These are phyloP conservation scores for Cenococcum geophilum DNA, from an alignment of 495 filamentous ascomycete genomes.

Conservation along the genomic window DNA sequence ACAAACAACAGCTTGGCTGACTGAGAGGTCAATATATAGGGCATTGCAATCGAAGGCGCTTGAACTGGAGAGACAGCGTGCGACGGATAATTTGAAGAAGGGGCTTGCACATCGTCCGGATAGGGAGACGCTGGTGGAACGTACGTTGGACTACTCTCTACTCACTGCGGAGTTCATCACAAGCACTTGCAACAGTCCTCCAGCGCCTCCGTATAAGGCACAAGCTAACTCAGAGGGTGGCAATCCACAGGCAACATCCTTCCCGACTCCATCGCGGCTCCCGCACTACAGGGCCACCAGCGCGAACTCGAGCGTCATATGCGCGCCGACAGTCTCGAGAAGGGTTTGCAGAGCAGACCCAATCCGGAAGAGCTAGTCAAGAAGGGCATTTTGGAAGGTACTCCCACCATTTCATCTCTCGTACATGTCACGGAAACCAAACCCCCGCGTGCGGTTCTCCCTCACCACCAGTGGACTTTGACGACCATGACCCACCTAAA, in stretches of 20 bases:
- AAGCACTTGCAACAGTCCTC: too few relatives aligned
- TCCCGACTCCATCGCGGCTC: conserved; percentile 65
- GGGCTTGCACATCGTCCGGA: conserved; percentile 59
- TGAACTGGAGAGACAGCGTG: conserved; percentile 60
- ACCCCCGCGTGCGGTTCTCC: background rate
- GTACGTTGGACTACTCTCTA: conserved; percentile 43
- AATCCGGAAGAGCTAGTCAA: conserved; percentile 67
- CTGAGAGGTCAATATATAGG: conserved; percentile 32
- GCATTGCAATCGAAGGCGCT: conserved; percentile 55
- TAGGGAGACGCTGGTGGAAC: conserved; percentile 62
- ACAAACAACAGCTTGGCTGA: conserved; percentile 12
- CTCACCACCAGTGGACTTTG: background rate
- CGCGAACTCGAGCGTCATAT: conserved; percentile 78
- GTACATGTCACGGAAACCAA: background rate
- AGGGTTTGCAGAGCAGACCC: conserved; percentile 70
- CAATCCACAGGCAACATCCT: conserved; percentile 68
- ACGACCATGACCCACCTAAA: background rate
- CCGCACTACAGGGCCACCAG: conserved; percentile 68
- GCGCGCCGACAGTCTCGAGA: conserved; percentile 75
- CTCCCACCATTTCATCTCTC: background rate
- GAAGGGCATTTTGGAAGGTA: conserved; percentile 56
- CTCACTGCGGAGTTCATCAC: background rate
- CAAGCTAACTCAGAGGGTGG: background rate
- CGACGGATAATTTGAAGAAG: conserved; percentile 60
- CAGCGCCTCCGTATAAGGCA: too few relatives aligned